Base-by-base conservation (phyloP, 1,284 basidiomycete species). In the Bjerkandera adusta region DNA sequence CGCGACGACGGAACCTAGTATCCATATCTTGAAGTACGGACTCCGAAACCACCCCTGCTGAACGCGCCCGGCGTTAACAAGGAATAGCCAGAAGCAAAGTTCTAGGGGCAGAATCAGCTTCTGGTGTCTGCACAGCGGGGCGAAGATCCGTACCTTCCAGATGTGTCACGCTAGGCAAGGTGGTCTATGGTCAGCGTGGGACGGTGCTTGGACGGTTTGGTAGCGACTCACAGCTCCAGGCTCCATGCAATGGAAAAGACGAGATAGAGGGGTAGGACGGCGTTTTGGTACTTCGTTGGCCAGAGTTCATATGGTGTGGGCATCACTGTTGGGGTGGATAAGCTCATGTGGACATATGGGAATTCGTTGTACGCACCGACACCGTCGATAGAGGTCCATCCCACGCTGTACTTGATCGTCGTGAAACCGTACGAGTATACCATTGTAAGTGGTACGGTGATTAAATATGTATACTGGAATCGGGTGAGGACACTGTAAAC, bases 11-110 rank as follows among this genome's bases (percentile, higher is more conserved):
- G 85, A 85, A 8, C 87, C 87, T 24, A 73, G 53, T 10, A 76
- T 64, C 87, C 88, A 90, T 4, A 68, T 68, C 58, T 75, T 83
- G 71, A 88, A 90, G 55, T 87, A 87, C 25, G 68, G 50, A 54
- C 78, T 85, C n/a, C 68, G 66, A 68, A 90, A 89, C 87, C 87
- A 90, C 56, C 86, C 76, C 56, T 78, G 77, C 50, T 83, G 77
- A 1, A 65, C 63, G 0, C 80, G 72, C 10, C 75, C 70, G 1
- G 83, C 70, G 50, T 84, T 84, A 40, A 89, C 68, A 30, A 90
- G 76, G 68, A 88, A 90, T 13, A 88, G 67, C 86, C 87, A 90
- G 61, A 90, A 90, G 56, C 84, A 89, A 1, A 90, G 71, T 57
- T 90, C 87, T 85, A 50, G 43, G 52, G 36, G 20, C n/a, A 37